phyloP scores from a whole-genome alignment of 306 rosid genomes.

The Cucurbita argyrosperma region DNA sequence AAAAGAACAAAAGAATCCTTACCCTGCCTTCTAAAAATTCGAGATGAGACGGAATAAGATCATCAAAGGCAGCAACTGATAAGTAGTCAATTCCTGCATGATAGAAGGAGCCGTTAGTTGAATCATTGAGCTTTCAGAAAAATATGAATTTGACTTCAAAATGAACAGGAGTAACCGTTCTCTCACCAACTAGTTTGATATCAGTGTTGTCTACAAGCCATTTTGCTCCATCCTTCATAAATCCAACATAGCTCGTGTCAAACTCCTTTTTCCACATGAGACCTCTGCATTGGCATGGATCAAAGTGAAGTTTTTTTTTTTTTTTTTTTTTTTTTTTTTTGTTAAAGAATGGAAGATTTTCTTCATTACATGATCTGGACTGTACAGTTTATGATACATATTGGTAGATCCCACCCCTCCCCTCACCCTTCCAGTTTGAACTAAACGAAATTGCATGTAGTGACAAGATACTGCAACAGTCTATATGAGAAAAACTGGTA shows the following conservation, averaged over 20 bases:
- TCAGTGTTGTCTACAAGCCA: conserved; percentile 77
- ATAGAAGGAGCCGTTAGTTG: background rate
- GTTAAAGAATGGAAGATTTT: no score
- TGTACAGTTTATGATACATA: no score
- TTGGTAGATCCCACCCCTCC: no score
- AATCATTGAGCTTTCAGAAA: background rate
- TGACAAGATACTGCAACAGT: background rate
- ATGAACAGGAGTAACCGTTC: background rate
- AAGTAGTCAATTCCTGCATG: conserved; percentile 25
- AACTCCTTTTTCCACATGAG: conserved; percentile 59
- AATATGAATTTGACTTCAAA: background rate
- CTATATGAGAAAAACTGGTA: no score
- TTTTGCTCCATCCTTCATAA: conserved; percentile 50
- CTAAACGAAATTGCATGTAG: background rate
- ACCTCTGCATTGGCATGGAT: conserved; percentile 27
- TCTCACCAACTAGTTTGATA: conserved; percentile 61
- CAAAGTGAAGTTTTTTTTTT: background rate
- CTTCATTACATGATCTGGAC: no score
- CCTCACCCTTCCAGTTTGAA: background rate
- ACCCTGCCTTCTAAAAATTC: conserved; percentile 23
- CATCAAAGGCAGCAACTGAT: conserved; percentile 25
- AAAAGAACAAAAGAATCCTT: background rate
- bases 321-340: no score
- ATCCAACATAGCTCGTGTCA: conserved; percentile 54
- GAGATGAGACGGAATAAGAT: conserved; percentile 18